Evolutionary conservation across 2,329 filamentous ascomycete genomes (phyloP).

Genomic region (Pseudogymnoascus sp.): DNA sequence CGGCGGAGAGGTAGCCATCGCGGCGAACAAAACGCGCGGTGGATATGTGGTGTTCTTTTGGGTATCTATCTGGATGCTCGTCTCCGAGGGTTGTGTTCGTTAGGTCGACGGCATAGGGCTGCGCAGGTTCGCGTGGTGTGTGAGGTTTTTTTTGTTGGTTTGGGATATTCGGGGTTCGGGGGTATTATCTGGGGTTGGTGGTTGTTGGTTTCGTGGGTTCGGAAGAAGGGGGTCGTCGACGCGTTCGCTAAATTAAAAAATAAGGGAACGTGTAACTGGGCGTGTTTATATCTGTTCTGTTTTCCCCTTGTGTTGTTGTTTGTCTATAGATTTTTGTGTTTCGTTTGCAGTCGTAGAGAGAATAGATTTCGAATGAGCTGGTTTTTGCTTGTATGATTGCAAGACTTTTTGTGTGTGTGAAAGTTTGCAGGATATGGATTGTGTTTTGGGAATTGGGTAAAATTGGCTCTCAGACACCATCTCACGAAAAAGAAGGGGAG

Average conservation of each 20-base stretch:
- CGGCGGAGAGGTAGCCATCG: conserved; percentile 64
- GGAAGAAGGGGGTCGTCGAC: conserved; percentile 1
- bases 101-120: neutral
- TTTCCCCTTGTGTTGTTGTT: neutral
- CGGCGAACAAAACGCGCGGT: conserved; percentile 10
- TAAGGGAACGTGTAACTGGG: neutral
- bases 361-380: neutral
- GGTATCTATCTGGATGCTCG: neutral
- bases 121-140: neutral
- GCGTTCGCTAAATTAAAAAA: neutral
- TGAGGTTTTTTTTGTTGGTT: neutral
- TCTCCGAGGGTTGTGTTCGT: neutral
- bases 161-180: neutral
- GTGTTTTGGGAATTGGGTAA: neutral
- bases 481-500: neutral
- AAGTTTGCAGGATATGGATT: neutral
- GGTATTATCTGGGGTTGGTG: neutral
- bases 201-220: neutral
- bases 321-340: neutral
- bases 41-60: conserved; percentile 16
- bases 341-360: neutral
- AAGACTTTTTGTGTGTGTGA: neutral
- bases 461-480: conserved; percentile 2
- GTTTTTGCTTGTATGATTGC: neutral
- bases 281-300: neutral